Evolutionary conservation across 2,329 filamentous ascomycete genomes (phyloP), one percentile per base, ranked within the genome.

Genomic region (Parastagonospora nodorum): DNA sequence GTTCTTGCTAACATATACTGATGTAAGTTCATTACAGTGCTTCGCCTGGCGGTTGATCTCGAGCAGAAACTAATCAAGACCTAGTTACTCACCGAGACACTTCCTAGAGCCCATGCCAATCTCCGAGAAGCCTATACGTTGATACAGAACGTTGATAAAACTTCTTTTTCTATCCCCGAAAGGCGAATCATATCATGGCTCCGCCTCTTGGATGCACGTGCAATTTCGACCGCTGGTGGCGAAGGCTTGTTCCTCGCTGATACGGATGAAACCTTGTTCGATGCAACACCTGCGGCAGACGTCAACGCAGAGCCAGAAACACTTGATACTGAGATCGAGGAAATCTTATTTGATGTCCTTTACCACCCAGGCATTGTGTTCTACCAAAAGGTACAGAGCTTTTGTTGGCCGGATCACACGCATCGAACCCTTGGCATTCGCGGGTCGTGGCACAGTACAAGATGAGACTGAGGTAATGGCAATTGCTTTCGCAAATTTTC

Each of bases 391-490:
- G 80, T 84, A 0, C 82, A 82, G 60, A 80, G 78, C 30, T 83
- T 83, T 84, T 60, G 82, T 83, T 71, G 82, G 82, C 2, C 75
- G 80, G 5, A 83, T 84, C 41, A 80, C 81, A 6, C 77, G 79
- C 48, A 83, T 84, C 45, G 81, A 84, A 84, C 48, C 81, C 77
- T 1, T 84, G 80, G 79, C 81, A 84, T 61, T 61, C 77, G 82
- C 9, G 77, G 77, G 76, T 19, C 76, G 82, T 7, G 81, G 81
- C 4, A 84, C 81, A 0, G 82, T 84, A 8, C 77, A 82, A 42
- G 82, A 84, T 58, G 81, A 84, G 67, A 83, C 79, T 1, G 81
- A 84, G 48, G 81, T 84, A 1, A 84, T 84, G 80, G 77, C 77
- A 29, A 75, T 81, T 39, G 82, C 77, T 1, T 1, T 75, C 79